Evolutionary conservation across 2,329 filamentous ascomycete genomes (phyloP), one percentile per base, ranked within the genome.

Genomic region (Beauveria caledonica): DNA sequence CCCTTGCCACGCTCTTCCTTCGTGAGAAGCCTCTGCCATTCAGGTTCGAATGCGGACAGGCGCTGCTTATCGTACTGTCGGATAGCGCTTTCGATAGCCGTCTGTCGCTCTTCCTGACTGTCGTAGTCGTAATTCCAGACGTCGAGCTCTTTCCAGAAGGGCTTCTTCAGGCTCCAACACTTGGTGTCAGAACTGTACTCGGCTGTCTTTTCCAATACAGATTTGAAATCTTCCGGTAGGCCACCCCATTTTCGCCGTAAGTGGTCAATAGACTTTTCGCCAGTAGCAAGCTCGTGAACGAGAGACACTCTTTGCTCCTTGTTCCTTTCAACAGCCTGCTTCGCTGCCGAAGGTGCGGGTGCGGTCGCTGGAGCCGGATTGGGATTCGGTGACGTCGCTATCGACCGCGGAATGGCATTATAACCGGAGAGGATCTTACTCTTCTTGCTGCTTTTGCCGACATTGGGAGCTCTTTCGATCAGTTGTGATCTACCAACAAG

Each of bases 81-180:
- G 61, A 86, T 77, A 15, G 85, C 84, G 65, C 85, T 80, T 71
- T 88, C 77, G 68, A 87, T 80, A 63, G 82, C 79, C 66, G 78
- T 73, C 68, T 90, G 77, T 33, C 85, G 80, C 62, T 84, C 78
- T 36, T 80, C 78, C 19, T 77, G 71, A 42, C 70, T 75, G 49
- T 76, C 74, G 67, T 87, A 87, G 29, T 80, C 73, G 68, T 85
- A 86, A 61, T 78, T 80, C 78, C 81, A 87, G 23, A 86, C 81
- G 64, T 87, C 84, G 15, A 87, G 76, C 64, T 87, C 85, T 70
- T 80, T 86, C 79, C 80, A 87, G 63, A 78, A 82, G 25, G 76
- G 72, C 71, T 82, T 84, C 63, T 80, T 78, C 65, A 87, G 71
- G 39, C 74, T 71, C 78, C 81, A 87, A 64, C 77, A 83, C 62